These are phyloP conservation scores for Boletellus ananas DNA, from an alignment of 768 basidiomycete species.

Conservation along the genomic window DNA sequence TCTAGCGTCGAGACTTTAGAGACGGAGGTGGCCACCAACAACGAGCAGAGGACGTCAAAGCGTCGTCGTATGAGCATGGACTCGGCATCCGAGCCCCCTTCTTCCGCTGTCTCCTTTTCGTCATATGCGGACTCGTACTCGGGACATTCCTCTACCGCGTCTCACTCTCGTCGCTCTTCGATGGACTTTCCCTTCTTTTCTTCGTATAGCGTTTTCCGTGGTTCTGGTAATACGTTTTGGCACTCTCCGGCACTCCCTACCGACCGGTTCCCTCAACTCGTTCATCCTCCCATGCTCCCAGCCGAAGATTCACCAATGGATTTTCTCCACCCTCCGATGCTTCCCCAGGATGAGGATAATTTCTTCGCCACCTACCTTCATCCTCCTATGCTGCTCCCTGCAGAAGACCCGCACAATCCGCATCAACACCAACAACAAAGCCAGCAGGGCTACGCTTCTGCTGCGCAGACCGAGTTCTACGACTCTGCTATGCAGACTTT, in stretches of 20 bases:
- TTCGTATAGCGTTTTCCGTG: conserved; percentile 49
- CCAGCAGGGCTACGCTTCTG: conserved; percentile 14
- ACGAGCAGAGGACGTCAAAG: conserved; percentile 48
- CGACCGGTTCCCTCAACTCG: conserved; percentile 50
- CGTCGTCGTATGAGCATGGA: conserved; percentile 68
- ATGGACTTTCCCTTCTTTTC: conserved; percentile 65
- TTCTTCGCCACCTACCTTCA: conserved; percentile 53
- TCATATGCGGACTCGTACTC: conserved; percentile 62
- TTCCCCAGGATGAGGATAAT: conserved; percentile 60
- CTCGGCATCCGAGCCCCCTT: conserved; percentile 48
- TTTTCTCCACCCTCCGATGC: conserved; percentile 61
- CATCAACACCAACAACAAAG: conserved; percentile 25
- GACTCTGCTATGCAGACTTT: conserved; percentile 36
- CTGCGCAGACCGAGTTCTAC: conserved; percentile 29
- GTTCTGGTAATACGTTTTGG: conserved; percentile 61
- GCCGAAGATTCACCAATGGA: conserved; percentile 67
- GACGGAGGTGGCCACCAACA: conserved; percentile 30
- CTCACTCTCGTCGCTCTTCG: conserved; percentile 58
- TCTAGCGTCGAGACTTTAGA: conserved; percentile 46
- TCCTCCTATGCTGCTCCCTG: conserved; percentile 51
- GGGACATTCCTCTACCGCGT: conserved; percentile 51
- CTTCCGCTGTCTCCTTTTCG: conserved; percentile 60
- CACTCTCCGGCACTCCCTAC: conserved; percentile 73
- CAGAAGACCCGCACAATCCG: conserved; percentile 29
- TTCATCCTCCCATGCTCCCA: conserved; percentile 71